Conservation (phyloP, 495 filamentous ascomycete species). For the Penicillium goetzii region DNA sequence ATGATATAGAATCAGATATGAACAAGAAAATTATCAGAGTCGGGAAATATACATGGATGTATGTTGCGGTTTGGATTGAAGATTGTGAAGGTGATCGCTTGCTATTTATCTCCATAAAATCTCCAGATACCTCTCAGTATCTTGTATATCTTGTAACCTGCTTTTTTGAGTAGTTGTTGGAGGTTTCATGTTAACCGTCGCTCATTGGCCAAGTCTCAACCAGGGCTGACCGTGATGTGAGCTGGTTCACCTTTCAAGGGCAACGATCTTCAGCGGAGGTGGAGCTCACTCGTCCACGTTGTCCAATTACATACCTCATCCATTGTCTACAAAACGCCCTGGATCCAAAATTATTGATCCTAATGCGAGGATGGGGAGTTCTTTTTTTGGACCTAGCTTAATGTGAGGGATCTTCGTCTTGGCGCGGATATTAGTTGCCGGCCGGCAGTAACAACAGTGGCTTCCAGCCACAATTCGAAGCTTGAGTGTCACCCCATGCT, state of each 20-base stretch:
- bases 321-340: background rate
- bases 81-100: background rate
- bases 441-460: background rate
- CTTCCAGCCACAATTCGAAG: background rate
- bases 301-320: background rate
- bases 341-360: slow-evolving; percentile 10
- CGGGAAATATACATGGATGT: background rate
- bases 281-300: slow-evolving; percentile 7
- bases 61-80: background rate
- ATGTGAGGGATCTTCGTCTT: slow-evolving; percentile 1
- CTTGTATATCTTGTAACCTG: slow-evolving; percentile 1
- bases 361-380: slow-evolving; percentile 1
- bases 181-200: slow-evolving; percentile 16
- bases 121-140: background rate
- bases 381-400: slow-evolving; percentile 8
- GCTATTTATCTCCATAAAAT: slow-evolving; percentile 11
- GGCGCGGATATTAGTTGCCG: slow-evolving; percentile 11
- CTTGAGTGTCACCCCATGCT: slow-evolving; percentile 1
- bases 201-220: slow-evolving; percentile 29
- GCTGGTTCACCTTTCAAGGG: slow-evolving; percentile 13
- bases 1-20: slow-evolving; percentile 3
- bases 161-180: background rate
- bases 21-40: slow-evolving; percentile 3
- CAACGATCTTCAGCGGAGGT: slow-evolving; percentile 8
- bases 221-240: slow-evolving; percentile 20